Conservation (phyloP, 2,329 filamentous ascomycete genomes). For the Colletotrichum sp. region DNA sequence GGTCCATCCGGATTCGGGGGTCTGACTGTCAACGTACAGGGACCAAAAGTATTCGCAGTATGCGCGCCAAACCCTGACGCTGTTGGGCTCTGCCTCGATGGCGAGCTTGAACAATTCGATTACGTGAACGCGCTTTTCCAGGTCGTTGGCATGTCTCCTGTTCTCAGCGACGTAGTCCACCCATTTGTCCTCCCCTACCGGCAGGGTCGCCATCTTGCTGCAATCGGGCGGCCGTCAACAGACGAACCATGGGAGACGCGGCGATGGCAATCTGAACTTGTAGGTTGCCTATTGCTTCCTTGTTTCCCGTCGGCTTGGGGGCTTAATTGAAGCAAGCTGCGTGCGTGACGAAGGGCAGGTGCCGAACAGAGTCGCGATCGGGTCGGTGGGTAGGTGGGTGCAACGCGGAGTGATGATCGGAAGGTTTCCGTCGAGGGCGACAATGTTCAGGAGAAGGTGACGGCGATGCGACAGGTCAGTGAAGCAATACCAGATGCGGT, state of each 20-base stretch:
- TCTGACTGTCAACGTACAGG: constrained; percentile 70
- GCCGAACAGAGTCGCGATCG: background rate
- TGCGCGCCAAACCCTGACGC: constrained; percentile 75
- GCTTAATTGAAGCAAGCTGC: background rate
- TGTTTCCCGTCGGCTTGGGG: background rate
- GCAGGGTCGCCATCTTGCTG: constrained; percentile 50
- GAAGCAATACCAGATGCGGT: background rate
- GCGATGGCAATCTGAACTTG: background rate
- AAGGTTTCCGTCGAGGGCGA: background rate
- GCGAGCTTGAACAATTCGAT: constrained; percentile 77
- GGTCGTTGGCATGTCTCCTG: constrained; percentile 60
- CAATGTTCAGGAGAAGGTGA: background rate
- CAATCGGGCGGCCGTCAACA: constrained; percentile 17
- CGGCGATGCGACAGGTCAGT: background rate
- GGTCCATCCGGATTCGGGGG: constrained; percentile 59
- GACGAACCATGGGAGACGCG: constrained; percentile 16
- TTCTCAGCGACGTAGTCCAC: constrained; percentile 78
- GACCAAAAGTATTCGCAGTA: constrained; percentile 82
- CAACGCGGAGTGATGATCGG: background rate
- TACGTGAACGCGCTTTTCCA: constrained; percentile 72
- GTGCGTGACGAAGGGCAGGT: background rate
- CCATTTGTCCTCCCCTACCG: constrained; percentile 80
- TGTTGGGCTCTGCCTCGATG: constrained; percentile 73
- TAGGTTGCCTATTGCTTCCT: background rate
- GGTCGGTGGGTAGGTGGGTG: background rate